phyloP scores from a whole-genome alignment of 2,329 filamentous ascomycete genomes.

The Microdochium nivale region DNA sequence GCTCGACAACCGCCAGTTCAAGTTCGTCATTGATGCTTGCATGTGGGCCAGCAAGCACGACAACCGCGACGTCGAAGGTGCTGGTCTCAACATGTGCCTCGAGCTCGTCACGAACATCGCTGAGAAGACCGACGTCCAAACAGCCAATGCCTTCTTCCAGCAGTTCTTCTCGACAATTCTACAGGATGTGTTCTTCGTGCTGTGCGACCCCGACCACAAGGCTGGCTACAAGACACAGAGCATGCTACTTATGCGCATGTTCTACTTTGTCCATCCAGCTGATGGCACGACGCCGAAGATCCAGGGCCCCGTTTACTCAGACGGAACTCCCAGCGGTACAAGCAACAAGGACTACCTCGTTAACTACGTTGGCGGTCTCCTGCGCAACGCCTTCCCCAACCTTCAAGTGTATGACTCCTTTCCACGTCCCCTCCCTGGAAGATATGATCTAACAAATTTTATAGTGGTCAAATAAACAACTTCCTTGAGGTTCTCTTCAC shows the following conservation, averaged over 20 bases:
- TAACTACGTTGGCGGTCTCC: conserved; percentile 74
- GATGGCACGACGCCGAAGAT: conserved; percentile 71
- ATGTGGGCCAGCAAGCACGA: conserved; percentile 99
- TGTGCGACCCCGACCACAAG: conserved; percentile 97
- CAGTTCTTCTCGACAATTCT: conserved; percentile 94
- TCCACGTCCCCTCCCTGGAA: background rate
- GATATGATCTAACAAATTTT: conserved; percentile 24
- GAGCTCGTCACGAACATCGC: conserved; percentile 97
- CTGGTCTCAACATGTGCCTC: conserved; percentile 94
- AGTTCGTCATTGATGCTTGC: conserved; percentile 98
- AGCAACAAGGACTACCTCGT: conserved; percentile 85
- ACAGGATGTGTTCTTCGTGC: conserved; percentile 96
- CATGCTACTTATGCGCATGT: conserved; percentile 87
- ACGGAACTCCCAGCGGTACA: conserved; percentile 76
- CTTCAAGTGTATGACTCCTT: conserved; percentile 64
- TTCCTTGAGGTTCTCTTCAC: conserved; percentile 89
- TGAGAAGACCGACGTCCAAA: conserved; percentile 76
- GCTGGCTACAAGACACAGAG: conserved; percentile 98
- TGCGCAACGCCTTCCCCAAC: conserved; percentile 89
- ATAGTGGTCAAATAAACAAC: conserved; percentile 72
- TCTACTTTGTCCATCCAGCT: conserved; percentile 80
- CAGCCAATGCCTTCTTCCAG: conserved; percentile 93
- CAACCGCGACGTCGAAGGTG: conserved; percentile 94
- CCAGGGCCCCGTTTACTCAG: conserved; percentile 82
- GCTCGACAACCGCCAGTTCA: conserved; percentile 93